Evolutionary conservation across 163 green algal genomes (phyloP), one percentile per base, ranked within the genome.

Genomic region (Trebouxia gelatinosa): DNA sequence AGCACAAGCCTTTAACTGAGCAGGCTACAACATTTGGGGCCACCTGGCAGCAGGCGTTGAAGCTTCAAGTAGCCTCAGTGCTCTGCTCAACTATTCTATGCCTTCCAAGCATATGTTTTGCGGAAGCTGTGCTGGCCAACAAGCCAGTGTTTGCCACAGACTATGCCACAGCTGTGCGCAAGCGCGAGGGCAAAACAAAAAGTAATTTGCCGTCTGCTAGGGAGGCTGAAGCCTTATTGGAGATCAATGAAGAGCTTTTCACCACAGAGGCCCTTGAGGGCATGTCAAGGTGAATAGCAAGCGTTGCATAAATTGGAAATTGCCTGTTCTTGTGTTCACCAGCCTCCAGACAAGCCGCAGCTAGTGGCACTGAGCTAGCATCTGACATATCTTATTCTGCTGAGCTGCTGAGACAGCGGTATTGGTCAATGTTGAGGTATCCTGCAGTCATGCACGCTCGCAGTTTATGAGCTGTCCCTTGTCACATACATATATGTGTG

Each of bases 211-310:
- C 68, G 4, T 76, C 68, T 29, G 29, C 68, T 19, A 59, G 31
- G 28, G 71, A 78, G 32, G 50, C 71, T 38, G 37, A 79, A 35
- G 74, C 74, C 26, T 35, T 71, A 28, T 57, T 79, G 19, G 54
- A 79, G 9, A 65, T 79, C n/a, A 50, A 79, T 71, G 37, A 71
- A 34, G 74, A 79, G 26, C 29, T 79, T 0, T 79, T 79, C n/a
- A 71, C 57, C 7, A 48, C 54, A 59, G 54, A 79, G 13, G 74
- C 57, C n/a, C 40, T 65, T 35, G 35, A 71, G 29, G 74, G 54
- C 54, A 71, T 70, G 54, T 46, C 64, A 5, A 58, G 35, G 54
- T 71, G 19, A 16, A 31, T 40, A 2, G n/a, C 48, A 16, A 51
- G 46, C 59, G 13, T 68, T 5, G 59, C 59, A 68, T 59, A 23